Base-by-base conservation (phyloP, 352 stramenopile genomes). In the Pythium sukuiense region DNA sequence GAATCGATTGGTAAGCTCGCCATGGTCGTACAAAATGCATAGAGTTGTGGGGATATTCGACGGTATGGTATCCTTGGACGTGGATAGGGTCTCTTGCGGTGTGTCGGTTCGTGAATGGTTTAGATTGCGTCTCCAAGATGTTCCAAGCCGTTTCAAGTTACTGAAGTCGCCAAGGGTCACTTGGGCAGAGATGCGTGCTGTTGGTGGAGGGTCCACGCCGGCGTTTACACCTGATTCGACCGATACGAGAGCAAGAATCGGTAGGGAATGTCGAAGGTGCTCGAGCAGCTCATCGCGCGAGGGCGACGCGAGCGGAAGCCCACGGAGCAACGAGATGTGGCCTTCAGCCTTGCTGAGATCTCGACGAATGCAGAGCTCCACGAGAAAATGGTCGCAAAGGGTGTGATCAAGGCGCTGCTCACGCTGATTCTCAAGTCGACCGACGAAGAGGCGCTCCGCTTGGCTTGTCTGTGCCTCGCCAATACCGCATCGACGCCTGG, bases 271-370 rank as follows among this genome's bases (percentile, higher is more conserved):
- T 93, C 94, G 24, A 98, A 98, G 77, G 92, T 98, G 32, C 78
- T 99, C 6, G 97, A 99, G 79, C 90, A 97, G 65, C 78, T 99
- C 29, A 97, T 99, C 57, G 97, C 96, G 24, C 89, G 97, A n/a
- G 97, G 96, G 3, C 79, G 96, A n/a, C 90, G 96, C 9, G 95
- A 98, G 58, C 81, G 88, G 46, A 97, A 97, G 71, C 92, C 93
- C n/a, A 90, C 88, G 0, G 97, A 99, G 67, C 94, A 98, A 76
- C 96, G 96, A 24, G 92, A 98, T 72, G 96, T 99, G 7, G 90
- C 93, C 14, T 99, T 99, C 69, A 97, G 94, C 37, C 77, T 99
- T 7, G 95, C 94, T 6, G 95, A 99, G 69, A 96, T 99, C 54
- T 98, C 95, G 13, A 99, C 96, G 1, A 92, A 98, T 62, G 76